phyloP scores from a whole-genome alignment of 495 filamentous ascomycete species.

The Xylaria venustula region DNA sequence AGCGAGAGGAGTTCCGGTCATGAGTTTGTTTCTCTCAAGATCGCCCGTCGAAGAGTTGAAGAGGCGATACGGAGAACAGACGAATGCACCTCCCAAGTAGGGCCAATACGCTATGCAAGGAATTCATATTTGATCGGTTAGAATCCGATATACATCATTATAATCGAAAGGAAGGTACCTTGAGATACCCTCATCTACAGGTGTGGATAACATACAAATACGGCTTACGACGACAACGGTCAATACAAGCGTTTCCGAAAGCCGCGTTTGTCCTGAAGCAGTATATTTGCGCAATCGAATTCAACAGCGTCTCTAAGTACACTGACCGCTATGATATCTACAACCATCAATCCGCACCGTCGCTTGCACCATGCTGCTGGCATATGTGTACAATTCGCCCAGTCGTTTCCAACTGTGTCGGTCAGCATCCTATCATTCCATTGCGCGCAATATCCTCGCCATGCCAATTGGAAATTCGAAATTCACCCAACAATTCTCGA shows the following conservation, averaged over 20 bases:
- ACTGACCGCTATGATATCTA: too few species aligned
- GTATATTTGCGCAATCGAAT: too few species aligned
- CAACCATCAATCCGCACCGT: too few species aligned
- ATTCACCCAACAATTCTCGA: too few species aligned
- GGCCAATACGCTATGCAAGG: background rate
- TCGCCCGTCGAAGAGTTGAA: constrained; percentile 52
- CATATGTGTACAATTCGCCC: too few species aligned
- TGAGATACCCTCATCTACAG: background rate
- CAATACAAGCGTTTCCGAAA: background rate
- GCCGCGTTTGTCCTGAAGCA: too few species aligned
- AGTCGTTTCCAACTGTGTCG: too few species aligned
- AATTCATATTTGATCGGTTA: background rate
- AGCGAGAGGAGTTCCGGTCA: constrained; percentile 37
- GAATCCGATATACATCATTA: background rate
- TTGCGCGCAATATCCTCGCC: too few species aligned
- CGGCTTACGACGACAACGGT: background rate
- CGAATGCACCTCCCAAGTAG: constrained; percentile 2
- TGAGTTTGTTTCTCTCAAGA: constrained; percentile 61
- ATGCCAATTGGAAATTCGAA: too few species aligned
- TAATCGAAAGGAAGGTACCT: background rate
- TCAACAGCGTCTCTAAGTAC: too few species aligned
- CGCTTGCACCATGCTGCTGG: too few species aligned
- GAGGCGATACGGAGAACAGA: constrained; percentile 30
- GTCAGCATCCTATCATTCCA: too few species aligned
- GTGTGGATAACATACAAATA: background rate